Evolutionary conservation across 2,329 filamentous ascomycete species (phyloP).

Genomic region (Pestalotiopsis sp.): DNA sequence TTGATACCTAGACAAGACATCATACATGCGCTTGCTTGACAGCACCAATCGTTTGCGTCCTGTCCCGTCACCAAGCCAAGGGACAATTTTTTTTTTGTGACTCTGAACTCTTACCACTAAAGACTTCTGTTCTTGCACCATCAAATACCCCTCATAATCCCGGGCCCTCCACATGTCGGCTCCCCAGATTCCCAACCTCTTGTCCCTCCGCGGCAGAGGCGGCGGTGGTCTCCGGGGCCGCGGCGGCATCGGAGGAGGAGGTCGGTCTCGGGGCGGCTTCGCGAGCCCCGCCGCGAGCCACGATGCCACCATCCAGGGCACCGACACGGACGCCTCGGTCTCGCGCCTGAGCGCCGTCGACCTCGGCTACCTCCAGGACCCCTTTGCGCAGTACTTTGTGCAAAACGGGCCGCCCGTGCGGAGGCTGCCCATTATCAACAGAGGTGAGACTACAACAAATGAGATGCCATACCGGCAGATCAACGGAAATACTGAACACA

Average conservation of each 20-base stretch:
- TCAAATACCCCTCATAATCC: background rate
- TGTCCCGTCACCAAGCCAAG: no score
- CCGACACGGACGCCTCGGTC: conserved; percentile 87
- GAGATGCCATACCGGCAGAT: background rate
- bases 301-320: conserved; percentile 82
- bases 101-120: no score
- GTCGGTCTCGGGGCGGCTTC: conserved; percentile 24
- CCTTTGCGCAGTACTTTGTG: conserved; percentile 74
- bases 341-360: conserved; percentile 88
- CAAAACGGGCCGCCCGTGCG: conserved; percentile 54
- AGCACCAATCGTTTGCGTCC: no score
- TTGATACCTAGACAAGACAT: background rate
- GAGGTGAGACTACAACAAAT: conserved; percentile 62
- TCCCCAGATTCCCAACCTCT: conserved; percentile 78
- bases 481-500: conserved; percentile 23
- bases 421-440: conserved; percentile 88
- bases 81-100: no score
- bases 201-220: conserved; percentile 55
- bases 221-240: conserved; percentile 36
- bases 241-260: conserved; percentile 24
- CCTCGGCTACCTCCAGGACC: conserved; percentile 81
- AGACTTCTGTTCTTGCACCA: no score
- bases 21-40: background rate
- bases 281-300: conserved; percentile 43
- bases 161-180: conserved; percentile 59